A percentile compares a stretch with the other conserved stretches of the same genome.
Evolutionary conservation across 495 filamentous ascomycete genomes (phyloP).

Genomic region (Aspergillus saccharolyticus): DNA sequence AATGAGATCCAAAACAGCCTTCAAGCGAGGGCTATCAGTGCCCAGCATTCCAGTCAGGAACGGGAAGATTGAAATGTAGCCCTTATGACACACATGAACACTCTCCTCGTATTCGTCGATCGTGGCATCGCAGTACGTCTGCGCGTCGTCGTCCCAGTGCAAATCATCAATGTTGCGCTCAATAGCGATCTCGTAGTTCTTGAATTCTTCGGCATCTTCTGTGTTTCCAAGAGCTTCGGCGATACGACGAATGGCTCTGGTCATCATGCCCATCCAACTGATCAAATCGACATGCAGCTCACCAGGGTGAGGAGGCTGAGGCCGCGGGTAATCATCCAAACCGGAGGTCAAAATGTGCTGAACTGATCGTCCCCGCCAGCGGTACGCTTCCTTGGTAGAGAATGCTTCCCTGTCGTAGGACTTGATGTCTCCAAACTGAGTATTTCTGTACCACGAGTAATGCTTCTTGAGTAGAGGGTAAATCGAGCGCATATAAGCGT

Average conservation of each 20-base stretch:
- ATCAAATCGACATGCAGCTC: slow-evolving; percentile 95
- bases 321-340: slow-evolving; percentile 90
- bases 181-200: slow-evolving; percentile 72
- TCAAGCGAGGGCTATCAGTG: slow-evolving; percentile 66
- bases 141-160: slow-evolving; percentile 76
- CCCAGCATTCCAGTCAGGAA: slow-evolving; percentile 78
- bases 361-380: slow-evolving; percentile 88
- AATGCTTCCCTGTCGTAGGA: slow-evolving; percentile 84
- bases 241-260: slow-evolving; percentile 70
- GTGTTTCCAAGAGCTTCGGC: slow-evolving; percentile 63
- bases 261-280: slow-evolving; percentile 96
- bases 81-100: slow-evolving; percentile 87
- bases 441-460: slow-evolving; percentile 90
- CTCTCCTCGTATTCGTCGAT: slow-evolving; percentile 95
- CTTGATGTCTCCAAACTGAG: slow-evolving; percentile 85
- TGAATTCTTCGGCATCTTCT: slow-evolving; percentile 70
- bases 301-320: slow-evolving; percentile 95
- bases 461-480: slow-evolving; percentile 92
- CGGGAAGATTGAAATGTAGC: slow-evolving; percentile 91
- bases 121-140: slow-evolving; percentile 90
- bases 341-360: slow-evolving; percentile 88
- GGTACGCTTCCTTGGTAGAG: slow-evolving; percentile 83
- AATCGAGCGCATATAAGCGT: slow-evolving; percentile 69
- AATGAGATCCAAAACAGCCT: slow-evolving; percentile 69
- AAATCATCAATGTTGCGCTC: slow-evolving; percentile 85